Evolutionary conservation across 805 yeast species (phyloP), one percentile per base, ranked within the genome.

Genomic region (Nakazawaea pomicola): DNA sequence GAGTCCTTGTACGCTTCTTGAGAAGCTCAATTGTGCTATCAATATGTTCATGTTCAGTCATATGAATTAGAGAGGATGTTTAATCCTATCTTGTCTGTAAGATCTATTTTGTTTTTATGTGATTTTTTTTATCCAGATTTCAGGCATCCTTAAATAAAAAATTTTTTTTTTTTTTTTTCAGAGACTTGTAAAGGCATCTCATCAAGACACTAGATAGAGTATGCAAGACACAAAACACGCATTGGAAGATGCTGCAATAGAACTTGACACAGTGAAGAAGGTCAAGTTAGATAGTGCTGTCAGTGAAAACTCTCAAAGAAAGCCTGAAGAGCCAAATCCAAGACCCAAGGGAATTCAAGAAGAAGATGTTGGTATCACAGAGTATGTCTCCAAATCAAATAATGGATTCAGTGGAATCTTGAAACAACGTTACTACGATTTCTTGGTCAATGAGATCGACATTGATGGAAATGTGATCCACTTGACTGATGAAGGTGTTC

Each of bases 341-440:
- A 27, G 35, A 16, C 20, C 40, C 20, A 52, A 47, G 44, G 80
- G 83, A 8, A 72, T 83, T 36, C 72, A 70, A 39, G 96, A 90
- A 56, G 28, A 49, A 2, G 95, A 89, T 57, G 99, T 93, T 8
- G 99, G 99, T 5, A 91, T 93, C 48, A 79, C 87, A 1, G 76
- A 76, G 38, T 90, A 66, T 52, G 62, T 88, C 27, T 76, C 78
- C 36, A 57, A 67, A 2, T 70, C 65, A 4, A 52, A 67, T 19
- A 60, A 68, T 8, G 95, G 96, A 3, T 87, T 93, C 48, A 58
- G 60, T 14, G 99, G 98, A 2, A 70, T 74, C 11, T 68, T 93
- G 52, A 93, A 93, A 60, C 95, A 86, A 55, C 69, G 96, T 46
- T 90, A 89, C 61, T 82, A 95, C 10, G 99, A 93, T 58, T 93